These are phyloP conservation scores for Meyerozyma elateridarum DNA, from an alignment of 1,139 yeast species.

Conservation along the genomic window DNA sequence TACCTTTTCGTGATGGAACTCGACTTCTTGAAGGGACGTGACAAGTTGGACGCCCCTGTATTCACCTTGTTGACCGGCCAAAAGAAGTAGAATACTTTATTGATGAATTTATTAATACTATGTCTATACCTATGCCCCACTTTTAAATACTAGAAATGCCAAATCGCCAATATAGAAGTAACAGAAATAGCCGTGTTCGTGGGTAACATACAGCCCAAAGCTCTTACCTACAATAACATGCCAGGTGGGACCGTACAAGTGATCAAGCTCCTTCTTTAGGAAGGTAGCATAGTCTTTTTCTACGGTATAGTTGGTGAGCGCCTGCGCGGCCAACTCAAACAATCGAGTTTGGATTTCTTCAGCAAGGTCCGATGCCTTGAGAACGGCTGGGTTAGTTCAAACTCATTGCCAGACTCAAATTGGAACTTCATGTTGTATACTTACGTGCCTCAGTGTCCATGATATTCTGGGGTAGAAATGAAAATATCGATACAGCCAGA, in stretches of 20 bases:
- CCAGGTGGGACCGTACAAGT: slow-evolving; percentile 78
- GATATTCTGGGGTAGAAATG: neutral
- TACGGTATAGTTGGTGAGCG: slow-evolving; percentile 37
- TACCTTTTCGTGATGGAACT: slow-evolving; percentile 89
- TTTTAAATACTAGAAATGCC: slow-evolving; percentile 80
- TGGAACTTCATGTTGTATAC: too few species aligned
- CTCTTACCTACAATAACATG: slow-evolving; percentile 92
- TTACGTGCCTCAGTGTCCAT: slow-evolving; percentile 1
- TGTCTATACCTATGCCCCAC: slow-evolving; percentile 36
- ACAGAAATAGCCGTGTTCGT: slow-evolving; percentile 76
- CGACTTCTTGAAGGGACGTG: slow-evolving; percentile 92
- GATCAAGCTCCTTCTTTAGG: slow-evolving; percentile 67
- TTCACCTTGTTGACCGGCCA: slow-evolving; percentile 88
- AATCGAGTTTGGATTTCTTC: slow-evolving; percentile 58
- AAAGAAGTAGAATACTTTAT: slow-evolving; percentile 37
- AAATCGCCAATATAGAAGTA: slow-evolving; percentile 79
- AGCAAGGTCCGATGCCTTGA: slow-evolving; percentile 46
- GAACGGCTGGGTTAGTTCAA: slow-evolving; percentile 28
- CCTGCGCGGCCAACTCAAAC: slow-evolving; percentile 53
- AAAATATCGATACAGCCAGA: slow-evolving; percentile 1
- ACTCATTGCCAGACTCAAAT: too few species aligned
- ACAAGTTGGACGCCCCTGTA: slow-evolving; percentile 76
- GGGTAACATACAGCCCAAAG: slow-evolving; percentile 92
- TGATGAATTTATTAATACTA: slow-evolving; percentile 8
- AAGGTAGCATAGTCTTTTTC: slow-evolving; percentile 78